Percentiles rank a stretch among this genome's conserved stretches.
Evolutionary conservation across 2,329 filamentous ascomycete genomes (phyloP).

Genomic region (Colletotrichum truncatum): DNA sequence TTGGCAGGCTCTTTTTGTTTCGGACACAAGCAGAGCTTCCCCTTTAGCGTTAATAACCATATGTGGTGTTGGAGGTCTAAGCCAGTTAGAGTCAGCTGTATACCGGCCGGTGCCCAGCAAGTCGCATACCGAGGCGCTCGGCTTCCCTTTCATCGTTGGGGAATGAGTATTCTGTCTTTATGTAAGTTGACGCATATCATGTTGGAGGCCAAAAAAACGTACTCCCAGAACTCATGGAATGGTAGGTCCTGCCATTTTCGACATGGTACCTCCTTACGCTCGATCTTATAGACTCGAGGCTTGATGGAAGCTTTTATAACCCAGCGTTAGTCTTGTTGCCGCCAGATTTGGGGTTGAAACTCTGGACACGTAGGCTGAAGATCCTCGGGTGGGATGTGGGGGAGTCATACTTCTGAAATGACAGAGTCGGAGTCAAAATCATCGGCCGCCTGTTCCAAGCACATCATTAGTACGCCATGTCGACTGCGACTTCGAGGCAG

Average conservation of each 20-base stretch:
- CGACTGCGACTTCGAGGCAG: neutral
- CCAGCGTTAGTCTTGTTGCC: neutral
- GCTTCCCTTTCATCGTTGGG: slow-evolving; percentile 40
- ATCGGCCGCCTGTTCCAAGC: slow-evolving; percentile 3
- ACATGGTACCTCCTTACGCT: slow-evolving; percentile 24
- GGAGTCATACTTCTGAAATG: slow-evolving; percentile 4
- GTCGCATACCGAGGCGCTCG: slow-evolving; percentile 36
- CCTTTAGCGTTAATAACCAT: slow-evolving; percentile 41
- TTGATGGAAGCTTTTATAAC: neutral
- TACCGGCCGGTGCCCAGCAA: neutral
- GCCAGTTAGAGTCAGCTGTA: neutral
- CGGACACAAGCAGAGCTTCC: slow-evolving; percentile 41
- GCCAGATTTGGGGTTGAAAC: neutral
- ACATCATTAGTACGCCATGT: neutral
- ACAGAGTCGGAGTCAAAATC: slow-evolving; percentile 24
- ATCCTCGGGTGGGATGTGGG: neutral
- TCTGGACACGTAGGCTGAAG: neutral
- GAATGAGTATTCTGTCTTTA: slow-evolving; percentile 38
- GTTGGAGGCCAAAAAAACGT: neutral
- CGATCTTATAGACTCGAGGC: slow-evolving; percentile 20
- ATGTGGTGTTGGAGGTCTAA: slow-evolving; percentile 48
- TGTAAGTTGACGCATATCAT: no score
- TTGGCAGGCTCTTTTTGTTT: slow-evolving; percentile 30
- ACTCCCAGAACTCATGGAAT: slow-evolving; percentile 37
- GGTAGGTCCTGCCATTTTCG: slow-evolving; percentile 31